Conservation (phyloP, 345 rosid genomes). For the Eutrema heterophyllum region DNA sequence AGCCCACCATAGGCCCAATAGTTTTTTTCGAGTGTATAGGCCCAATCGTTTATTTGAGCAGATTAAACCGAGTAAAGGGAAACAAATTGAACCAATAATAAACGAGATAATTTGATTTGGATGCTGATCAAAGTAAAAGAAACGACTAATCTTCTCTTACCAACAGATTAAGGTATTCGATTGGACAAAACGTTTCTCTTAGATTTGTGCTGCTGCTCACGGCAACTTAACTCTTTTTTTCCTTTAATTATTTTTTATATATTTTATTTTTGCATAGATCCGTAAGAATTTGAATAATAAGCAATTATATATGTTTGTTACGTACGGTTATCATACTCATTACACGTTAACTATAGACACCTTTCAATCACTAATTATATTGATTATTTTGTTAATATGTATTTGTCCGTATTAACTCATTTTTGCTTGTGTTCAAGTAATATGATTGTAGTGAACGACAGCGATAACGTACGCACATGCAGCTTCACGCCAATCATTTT, state of each 20-base stretch:
- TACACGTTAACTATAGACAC: neutral
- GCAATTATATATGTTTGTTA: neutral
- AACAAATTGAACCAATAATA: neutral
- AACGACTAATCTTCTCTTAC: neutral
- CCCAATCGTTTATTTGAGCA: neutral
- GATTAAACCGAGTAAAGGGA: neutral
- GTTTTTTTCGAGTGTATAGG: too few species aligned
- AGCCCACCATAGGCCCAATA: too few species aligned
- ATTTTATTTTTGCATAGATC: neutral
- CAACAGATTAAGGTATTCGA: neutral
- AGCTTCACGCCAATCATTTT: neutral
- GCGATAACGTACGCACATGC: neutral
- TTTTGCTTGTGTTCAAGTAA: neutral
- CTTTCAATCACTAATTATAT: neutral
- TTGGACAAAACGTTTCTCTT: neutral
- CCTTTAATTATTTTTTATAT: neutral
- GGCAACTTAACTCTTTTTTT: neutral
- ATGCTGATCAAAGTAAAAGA: neutral
- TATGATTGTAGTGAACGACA: neutral
- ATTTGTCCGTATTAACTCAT: conserved; percentile 3
- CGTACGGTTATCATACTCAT: too few species aligned
- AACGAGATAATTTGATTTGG: neutral
- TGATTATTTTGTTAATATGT: neutral
- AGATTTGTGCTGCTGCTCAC: neutral
- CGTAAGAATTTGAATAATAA: neutral